These are phyloP conservation scores for Thuidium tamariscinum DNA, from an alignment of 225 moss, liverwort and hornwort genomes.

Conservation along the genomic window DNA sequence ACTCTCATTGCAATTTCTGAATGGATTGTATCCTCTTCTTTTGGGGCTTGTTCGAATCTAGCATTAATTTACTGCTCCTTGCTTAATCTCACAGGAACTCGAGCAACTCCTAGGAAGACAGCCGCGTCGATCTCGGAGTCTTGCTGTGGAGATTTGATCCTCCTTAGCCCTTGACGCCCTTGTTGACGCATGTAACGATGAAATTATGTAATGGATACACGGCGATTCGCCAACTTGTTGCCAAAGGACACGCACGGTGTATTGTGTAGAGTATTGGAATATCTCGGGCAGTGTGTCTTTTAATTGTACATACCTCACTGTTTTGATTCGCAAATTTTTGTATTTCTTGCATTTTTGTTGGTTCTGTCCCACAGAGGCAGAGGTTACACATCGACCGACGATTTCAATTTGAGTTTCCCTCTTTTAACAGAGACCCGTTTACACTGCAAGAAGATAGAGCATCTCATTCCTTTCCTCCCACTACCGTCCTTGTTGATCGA, in stretches of 20 bases:
- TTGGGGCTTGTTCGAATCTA: not conserved
- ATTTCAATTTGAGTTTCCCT: not conserved
- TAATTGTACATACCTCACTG: not conserved
- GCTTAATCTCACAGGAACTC: constrained; percentile 10
- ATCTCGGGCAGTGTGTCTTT: not conserved
- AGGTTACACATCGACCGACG: not conserved
- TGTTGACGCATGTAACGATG: not conserved
- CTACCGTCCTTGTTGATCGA: not conserved
- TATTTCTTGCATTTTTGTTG: not conserved
- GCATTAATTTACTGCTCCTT: not conserved
- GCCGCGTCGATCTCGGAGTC: not conserved
- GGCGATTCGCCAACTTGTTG: not conserved
- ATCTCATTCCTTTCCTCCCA: not conserved
- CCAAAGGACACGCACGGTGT: not conserved
- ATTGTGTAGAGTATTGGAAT: not conserved
- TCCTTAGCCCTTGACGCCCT: not conserved
- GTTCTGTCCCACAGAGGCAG: not conserved
- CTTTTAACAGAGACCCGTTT: not conserved
- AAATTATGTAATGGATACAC: not conserved
- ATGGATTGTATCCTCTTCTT: not conserved
- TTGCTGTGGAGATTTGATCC: not conserved
- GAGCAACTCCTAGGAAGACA: constrained; percentile 21
- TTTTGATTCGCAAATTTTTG: not conserved
- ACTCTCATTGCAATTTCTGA: not conserved
- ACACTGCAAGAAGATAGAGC: not conserved